Base-by-base conservation (phyloP, 2,329 filamentous ascomycete genomes). In the Botrytis galanthina region DNA sequence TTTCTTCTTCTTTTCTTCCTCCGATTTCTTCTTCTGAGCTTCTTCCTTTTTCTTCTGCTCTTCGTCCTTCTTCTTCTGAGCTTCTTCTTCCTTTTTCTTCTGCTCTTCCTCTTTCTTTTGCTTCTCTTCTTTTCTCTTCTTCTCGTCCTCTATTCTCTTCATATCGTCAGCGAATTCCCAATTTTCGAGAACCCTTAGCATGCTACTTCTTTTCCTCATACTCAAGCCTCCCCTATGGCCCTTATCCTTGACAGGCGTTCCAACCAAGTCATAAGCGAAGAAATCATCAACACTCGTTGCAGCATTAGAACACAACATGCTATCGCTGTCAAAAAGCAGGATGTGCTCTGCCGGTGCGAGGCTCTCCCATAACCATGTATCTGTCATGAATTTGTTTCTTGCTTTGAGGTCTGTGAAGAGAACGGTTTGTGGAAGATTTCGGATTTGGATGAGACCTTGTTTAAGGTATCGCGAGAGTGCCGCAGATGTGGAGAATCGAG, bases 171-270 rank as follows among this genome's bases (percentile, higher is more conserved):
- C 73, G 75, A 78, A 77, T 48, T 78, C 74, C 78, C 72, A 82
- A 70, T 69, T 75, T 14, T 75, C 76, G 68, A 79, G 79, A 78
- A 80, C 71, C 26, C 76, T 70, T 46, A 83, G 70, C 44, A 81
- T 81, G 71, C 79, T 80, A 57, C 75, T 78, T 54, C 81, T 79
- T 76, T 83, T 83, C 73, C 83, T 78, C 73, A 84, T 75, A 37
- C 80, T 81, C 70, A 84, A 76, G 0, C 83, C 83, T 37, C 82
- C 82, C 75, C 82, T 83, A 76, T 80, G 83, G 10, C 75, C 78
- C 46, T 68, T 74, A 6, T 76, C 73, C 46, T 76, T 74, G 62
- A 82, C 75, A 1, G 82, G 80, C 12, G 81, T 81, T 0, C 80
- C 83, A 29, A 84, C 79, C 48, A 83, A 81, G 75, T 82, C 81